phyloP scores from a whole-genome alignment of 139 green algal genomes.

The Marvania coccoides region DNA sequence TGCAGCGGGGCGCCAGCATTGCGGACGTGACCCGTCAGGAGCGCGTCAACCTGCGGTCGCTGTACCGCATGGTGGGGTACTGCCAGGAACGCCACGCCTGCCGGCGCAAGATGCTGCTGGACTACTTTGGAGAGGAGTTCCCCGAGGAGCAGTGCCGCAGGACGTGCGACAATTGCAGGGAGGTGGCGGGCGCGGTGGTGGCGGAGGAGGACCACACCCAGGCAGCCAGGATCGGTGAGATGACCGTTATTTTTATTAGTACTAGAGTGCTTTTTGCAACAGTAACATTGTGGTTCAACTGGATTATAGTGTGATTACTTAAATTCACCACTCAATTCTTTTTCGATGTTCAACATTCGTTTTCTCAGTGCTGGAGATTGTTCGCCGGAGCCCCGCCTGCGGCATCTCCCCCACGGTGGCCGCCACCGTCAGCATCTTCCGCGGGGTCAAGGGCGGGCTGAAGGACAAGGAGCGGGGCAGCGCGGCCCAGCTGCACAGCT shows the following conservation, averaged over 20 bases:
- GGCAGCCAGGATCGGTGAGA: conserved; percentile 30
- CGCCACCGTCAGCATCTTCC: too few relatives aligned
- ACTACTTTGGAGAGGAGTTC: conserved; percentile 83
- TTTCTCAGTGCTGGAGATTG: too few relatives aligned
- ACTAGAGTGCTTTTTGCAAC: conserved; percentile 26
- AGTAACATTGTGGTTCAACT: too few relatives aligned
- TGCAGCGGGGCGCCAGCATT: neutral
- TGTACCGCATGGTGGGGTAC: conserved; percentile 82
- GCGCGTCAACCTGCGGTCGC: conserved; percentile 62
- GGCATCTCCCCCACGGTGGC: too few relatives aligned
- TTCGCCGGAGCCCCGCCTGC: too few relatives aligned
- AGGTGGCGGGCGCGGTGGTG: conserved; percentile 7
- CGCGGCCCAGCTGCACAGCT: too few relatives aligned
- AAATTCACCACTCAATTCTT: too few relatives aligned
- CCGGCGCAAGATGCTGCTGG: conserved; percentile 66
- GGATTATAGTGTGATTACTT: too few relatives aligned
- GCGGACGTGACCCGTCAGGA: conserved; percentile 21
- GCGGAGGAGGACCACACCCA: conserved; percentile 44
- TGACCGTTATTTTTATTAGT: too few relatives aligned
- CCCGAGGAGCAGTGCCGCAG: conserved; percentile 37
- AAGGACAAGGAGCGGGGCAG: too few relatives aligned
- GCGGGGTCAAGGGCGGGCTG: too few relatives aligned
- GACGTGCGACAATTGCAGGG: conserved; percentile 71
- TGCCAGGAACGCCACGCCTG: conserved; percentile 74
- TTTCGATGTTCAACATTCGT: too few relatives aligned